Percentiles rank a stretch among this genome's conserved stretches.
These are phyloP conservation scores for Jamesozyma gamospora DNA, from an alignment of 805 yeast genomes.

Conservation along the genomic window DNA sequence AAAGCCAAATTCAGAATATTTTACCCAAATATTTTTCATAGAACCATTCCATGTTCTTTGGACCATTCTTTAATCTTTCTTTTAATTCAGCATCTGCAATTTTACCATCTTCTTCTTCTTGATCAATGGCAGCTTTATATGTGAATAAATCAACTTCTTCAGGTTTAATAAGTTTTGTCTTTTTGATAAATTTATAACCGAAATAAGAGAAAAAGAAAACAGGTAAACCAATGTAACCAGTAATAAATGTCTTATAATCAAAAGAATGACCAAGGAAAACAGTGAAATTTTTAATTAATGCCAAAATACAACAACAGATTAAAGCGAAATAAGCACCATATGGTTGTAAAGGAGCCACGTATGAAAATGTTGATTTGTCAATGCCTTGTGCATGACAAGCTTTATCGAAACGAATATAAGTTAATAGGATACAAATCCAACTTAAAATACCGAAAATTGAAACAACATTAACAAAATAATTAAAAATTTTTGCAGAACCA, in stretches of 20 bases:
- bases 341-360: conserved; percentile 59
- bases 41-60: conserved; percentile 36
- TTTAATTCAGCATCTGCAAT: conserved; percentile 22
- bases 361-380: conserved; percentile 45
- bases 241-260: conserved; percentile 56
- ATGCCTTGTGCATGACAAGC: conserved; percentile 63
- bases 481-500: conserved; percentile 47
- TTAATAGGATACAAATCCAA: conserved; percentile 61
- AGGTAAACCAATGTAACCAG: conserved; percentile 63
- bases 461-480: conserved; percentile 64
- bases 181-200: conserved; percentile 51
- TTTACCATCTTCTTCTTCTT: conserved; percentile 28
- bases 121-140: conserved; percentile 22
- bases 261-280: conserved; percentile 56
- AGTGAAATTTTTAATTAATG: conserved; percentile 60
- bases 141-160: conserved; percentile 44
- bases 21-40: conserved; percentile 41
- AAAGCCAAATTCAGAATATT: conserved; percentile 33
- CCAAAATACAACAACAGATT: conserved; percentile 41
- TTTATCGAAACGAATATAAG: conserved; percentile 54
- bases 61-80: conserved; percentile 19
- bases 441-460: conserved; percentile 67
- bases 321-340: conserved; percentile 55
- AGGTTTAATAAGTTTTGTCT: conserved; percentile 40
- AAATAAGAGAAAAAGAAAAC: conserved; percentile 44